Evolutionary conservation across 1,284 basidiomycete species (phyloP).

Genomic region (Ceratobasidium sp.): DNA sequence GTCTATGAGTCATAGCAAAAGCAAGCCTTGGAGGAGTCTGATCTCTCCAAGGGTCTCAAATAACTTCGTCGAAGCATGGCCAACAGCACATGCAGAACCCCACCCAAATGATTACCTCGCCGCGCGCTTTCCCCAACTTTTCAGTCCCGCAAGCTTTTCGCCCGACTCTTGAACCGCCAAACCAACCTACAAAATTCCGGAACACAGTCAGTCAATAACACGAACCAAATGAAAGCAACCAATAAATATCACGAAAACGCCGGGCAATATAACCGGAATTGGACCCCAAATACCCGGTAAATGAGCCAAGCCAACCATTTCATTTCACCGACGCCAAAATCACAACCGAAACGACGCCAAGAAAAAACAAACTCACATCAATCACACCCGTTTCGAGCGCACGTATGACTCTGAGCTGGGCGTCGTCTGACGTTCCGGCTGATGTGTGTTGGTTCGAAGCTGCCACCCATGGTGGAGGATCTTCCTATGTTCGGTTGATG

Average conservation of each 20-base stretch:
- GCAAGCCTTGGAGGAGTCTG: no score
- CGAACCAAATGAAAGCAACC: background rate
- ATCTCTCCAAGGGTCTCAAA: no score
- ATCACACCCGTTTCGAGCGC: conserved; percentile 89
- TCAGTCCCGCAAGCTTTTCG: conserved; percentile 65
- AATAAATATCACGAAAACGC: conserved; percentile 37
- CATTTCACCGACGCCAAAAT: background rate
- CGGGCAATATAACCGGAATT: background rate
- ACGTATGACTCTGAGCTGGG: conserved; percentile 75
- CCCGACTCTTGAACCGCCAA: conserved; percentile 83
- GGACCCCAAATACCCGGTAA: no score
- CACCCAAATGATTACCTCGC: background rate
- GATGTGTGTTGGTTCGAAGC: conserved; percentile 76
- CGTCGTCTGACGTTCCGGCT: conserved; percentile 67
- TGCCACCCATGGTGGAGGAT: conserved; percentile 81
- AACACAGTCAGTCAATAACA: no score
- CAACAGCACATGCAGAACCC: no score
- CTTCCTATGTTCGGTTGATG: conserved; percentile 55
- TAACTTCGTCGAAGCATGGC: no score
- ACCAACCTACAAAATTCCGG: conserved; percentile 66
- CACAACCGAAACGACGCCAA: background rate
- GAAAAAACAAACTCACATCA: conserved; percentile 67
- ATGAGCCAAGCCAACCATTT: background rate
- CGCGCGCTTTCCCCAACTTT: conserved; percentile 12
- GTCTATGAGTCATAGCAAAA: no score